Percentiles rank a stretch among this genome's conserved stretches.
These are phyloP conservation scores for Penicillium rolfsii DNA, from an alignment of 2,329 filamentous ascomycete genomes.

Conservation along the genomic window DNA sequence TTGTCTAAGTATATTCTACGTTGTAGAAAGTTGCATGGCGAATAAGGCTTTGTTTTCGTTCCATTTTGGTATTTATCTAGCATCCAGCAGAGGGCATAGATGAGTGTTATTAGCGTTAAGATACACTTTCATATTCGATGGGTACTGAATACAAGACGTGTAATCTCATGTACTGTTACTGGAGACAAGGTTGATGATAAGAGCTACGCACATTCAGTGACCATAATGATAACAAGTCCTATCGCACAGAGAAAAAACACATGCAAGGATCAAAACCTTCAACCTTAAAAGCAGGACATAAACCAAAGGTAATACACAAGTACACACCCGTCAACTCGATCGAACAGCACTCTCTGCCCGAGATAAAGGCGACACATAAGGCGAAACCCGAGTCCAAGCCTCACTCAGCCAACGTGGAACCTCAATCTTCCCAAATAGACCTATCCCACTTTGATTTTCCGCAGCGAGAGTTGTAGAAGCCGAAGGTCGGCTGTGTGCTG, in stretches of 20 bases:
- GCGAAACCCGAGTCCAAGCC: neutral
- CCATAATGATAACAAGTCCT: neutral
- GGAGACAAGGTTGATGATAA: neutral
- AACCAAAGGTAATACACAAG: neutral
- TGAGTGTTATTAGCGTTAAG: slow-evolving; percentile 1
- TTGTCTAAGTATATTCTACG: neutral
- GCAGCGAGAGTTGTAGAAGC: neutral
- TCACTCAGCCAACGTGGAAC: neutral
- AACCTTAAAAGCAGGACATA: neutral
- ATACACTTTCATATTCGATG: neutral
- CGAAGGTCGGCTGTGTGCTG: slow-evolving; percentile 17
- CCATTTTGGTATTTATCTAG: neutral
- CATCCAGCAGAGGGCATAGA: slow-evolving; percentile 12
- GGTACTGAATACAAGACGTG: neutral
- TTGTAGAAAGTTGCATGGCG: slow-evolving; percentile 12
- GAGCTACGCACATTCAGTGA: neutral
- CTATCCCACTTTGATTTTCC: neutral
- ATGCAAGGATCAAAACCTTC: neutral
- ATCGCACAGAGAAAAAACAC: neutral
- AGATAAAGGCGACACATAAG: neutral
- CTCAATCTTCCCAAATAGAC: neutral
- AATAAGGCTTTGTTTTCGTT: slow-evolving; percentile 7
- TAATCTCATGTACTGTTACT: no score
- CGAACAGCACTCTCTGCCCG: neutral
- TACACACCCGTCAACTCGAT: neutral